phyloP scores from a whole-genome alignment of 768 basidiomycete genomes.

The Collybia nuda region DNA sequence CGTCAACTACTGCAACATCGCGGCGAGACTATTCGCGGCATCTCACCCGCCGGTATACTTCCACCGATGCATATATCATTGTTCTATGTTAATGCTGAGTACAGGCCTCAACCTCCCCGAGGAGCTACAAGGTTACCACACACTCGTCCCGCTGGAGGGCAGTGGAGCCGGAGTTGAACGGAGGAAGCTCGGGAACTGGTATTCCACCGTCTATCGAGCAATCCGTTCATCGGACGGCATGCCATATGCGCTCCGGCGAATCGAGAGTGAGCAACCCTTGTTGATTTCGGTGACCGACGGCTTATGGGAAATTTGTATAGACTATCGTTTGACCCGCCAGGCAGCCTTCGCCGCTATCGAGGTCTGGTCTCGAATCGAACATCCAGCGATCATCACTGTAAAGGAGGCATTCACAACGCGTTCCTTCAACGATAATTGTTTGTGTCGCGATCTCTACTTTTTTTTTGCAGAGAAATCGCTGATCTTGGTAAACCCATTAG shows the following conservation, averaged over 20 bases:
- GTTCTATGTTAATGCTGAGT: constrained; percentile 26
- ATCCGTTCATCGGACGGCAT: constrained; percentile 73
- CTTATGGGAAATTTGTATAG: constrained; percentile 38
- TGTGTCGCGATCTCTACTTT: constrained; percentile 23
- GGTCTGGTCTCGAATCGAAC: constrained; percentile 79
- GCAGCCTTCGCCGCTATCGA: constrained; percentile 82
- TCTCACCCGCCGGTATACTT: constrained; percentile 34
- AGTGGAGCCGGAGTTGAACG: constrained; percentile 46
- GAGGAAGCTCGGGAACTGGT: constrained; percentile 82
- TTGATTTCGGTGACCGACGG: too few relatives aligned
- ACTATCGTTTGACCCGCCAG: constrained; percentile 81
- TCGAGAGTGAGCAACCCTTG: constrained; percentile 68
- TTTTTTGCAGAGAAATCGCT: background rate
- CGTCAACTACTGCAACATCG: constrained; percentile 44
- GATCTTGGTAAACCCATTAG: constrained; percentile 35
- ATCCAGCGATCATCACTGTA: constrained; percentile 82
- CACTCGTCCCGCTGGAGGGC: constrained; percentile 76
- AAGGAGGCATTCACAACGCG: constrained; percentile 95
- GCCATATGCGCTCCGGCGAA: constrained; percentile 74
- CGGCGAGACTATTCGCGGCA: constrained; percentile 68
- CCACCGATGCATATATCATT: background rate
- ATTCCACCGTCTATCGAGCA: constrained; percentile 83
- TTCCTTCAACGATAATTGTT: constrained; percentile 91
- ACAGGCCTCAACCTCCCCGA: constrained; percentile 68
- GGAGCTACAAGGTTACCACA: constrained; percentile 89